These are phyloP conservation scores for Cyamopsis tetragonoloba DNA, from an alignment of 306 rosid genomes.

Conservation along the genomic window DNA sequence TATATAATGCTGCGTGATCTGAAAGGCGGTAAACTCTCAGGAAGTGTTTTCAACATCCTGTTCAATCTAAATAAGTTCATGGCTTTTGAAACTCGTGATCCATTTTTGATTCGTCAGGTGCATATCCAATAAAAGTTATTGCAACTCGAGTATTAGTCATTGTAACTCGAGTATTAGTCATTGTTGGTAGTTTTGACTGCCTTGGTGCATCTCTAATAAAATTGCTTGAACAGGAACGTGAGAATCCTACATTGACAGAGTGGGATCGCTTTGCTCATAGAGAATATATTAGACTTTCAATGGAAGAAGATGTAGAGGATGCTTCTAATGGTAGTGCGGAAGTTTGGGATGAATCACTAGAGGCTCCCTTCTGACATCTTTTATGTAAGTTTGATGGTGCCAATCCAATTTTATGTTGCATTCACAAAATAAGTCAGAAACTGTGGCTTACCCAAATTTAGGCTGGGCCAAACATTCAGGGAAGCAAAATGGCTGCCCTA, in stretches of 20 bases:
- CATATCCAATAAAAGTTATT: slow-evolving; percentile 3
- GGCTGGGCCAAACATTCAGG: neutral
- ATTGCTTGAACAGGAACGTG: slow-evolving; percentile 85
- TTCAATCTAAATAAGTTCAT: slow-evolving; percentile 98
- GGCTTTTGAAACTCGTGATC: slow-evolving; percentile 99
- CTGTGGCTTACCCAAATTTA: neutral
- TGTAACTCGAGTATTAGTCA: no score
- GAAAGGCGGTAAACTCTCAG: slow-evolving; percentile 93
- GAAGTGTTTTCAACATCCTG: slow-evolving; percentile 90
- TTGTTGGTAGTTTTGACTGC: slow-evolving; percentile 30
- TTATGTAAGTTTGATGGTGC: slow-evolving; percentile 38
- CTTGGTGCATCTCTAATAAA: slow-evolving; percentile 22
- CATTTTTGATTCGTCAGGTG: slow-evolving; percentile 99
- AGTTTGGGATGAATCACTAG: slow-evolving; percentile 98
- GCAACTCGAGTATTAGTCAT: no score
- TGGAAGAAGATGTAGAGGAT: slow-evolving; percentile 99
- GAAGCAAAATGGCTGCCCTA: neutral
- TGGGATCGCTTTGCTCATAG: slow-evolving; percentile 99
- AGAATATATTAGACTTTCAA: slow-evolving; percentile 97
- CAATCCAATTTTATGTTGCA: slow-evolving; percentile 12
- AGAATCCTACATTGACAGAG: slow-evolving; percentile 97
- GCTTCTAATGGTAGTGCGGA: slow-evolving; percentile 99
- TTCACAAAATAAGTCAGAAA: neutral
- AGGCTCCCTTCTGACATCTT: slow-evolving; percentile 82
- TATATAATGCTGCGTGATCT: slow-evolving; percentile 72